Conservation (phyloP, 352 stramenopile genomes). For the Phytophthora megakarya region DNA sequence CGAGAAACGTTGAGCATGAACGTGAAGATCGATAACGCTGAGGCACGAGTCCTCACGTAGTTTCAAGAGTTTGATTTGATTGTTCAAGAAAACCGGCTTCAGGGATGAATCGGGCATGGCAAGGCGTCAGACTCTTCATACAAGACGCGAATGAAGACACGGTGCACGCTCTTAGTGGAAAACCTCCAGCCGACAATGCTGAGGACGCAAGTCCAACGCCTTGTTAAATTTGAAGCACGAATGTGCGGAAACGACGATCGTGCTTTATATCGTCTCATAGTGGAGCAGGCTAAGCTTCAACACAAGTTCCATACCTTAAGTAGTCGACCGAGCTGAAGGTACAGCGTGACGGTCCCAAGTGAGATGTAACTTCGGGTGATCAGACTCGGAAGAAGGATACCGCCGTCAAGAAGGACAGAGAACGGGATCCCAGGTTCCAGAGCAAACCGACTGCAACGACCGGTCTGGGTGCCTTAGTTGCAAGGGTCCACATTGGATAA, state of each 20-base stretch:
- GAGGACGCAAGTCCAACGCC: constrained; percentile 14
- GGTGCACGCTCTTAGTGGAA: constrained; percentile 19
- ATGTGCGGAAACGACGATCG: constrained; percentile 11
- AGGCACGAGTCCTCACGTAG: constrained; percentile 15
- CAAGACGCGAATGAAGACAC: constrained; percentile 11
- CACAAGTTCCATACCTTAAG: constrained; percentile 21
- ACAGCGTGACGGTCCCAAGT: not conserved
- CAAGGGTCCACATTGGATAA: constrained; percentile 26
- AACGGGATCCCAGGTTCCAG: not conserved
- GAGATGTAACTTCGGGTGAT: no score
- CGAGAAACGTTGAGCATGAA: constrained; percentile 17
- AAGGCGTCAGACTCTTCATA: not conserved
- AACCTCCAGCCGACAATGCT: constrained; percentile 16
- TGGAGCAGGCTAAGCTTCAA: constrained; percentile 11
- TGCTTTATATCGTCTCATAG: constrained; percentile 14
- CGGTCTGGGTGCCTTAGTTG: constrained; percentile 18
- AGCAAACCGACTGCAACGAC: not conserved
- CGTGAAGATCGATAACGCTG: constrained; percentile 8
- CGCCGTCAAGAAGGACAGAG: not conserved
- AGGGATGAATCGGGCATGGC: constrained; percentile 3
- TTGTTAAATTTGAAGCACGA: constrained; percentile 18
- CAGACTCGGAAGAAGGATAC: constrained; percentile 5
- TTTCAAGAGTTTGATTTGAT: constrained; percentile 19
- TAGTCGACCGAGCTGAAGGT: constrained; percentile 6
- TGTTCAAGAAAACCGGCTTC: constrained; percentile 6